A percentile compares a stretch with the other conserved stretches of the same genome.
phyloP scores from a whole-genome alignment of 148 eudicot species.

The Selenicereus undatus region DNA sequence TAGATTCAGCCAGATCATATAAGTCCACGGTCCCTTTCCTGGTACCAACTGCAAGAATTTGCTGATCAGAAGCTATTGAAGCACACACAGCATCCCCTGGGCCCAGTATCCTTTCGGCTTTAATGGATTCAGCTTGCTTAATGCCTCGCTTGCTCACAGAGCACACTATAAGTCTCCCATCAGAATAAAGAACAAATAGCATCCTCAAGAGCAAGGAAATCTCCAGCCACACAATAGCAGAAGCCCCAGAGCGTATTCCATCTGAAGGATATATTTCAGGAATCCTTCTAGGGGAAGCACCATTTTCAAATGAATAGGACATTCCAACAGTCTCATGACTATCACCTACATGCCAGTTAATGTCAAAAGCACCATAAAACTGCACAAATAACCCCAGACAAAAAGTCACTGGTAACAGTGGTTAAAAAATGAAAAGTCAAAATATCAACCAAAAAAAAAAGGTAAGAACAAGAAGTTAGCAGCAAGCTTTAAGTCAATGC shows the following conservation, averaged over 20 bases:
- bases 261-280: constrained; percentile 31
- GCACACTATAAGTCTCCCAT: constrained; percentile 73
- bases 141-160: constrained; percentile 84
- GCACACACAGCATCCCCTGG: constrained; percentile 78
- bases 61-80: constrained; percentile 74
- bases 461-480: too few species aligned
- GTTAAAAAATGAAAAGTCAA: background rate
- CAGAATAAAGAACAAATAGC: constrained; percentile 61
- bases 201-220: constrained; percentile 48
- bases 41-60: constrained; percentile 95
- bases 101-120: constrained; percentile 64
- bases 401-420: background rate
- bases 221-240: constrained; percentile 66
- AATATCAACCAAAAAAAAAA: background rate
- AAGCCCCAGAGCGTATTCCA: constrained; percentile 32
- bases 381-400: constrained; percentile 34
- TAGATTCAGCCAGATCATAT: constrained; percentile 72
- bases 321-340: constrained; percentile 34
- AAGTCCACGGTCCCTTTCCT: constrained; percentile 73
- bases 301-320: constrained; percentile 47
- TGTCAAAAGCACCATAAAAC: constrained; percentile 77
- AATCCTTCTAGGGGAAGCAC: constrained; percentile 40
- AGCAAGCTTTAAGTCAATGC: background rate
- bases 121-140: constrained; percentile 64
- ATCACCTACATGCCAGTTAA: constrained; percentile 41